Evolutionary conservation across 805 yeast species (phyloP), one percentile per base, ranked within the genome.

Genomic region (Cyberlindnera mycetangii): DNA sequence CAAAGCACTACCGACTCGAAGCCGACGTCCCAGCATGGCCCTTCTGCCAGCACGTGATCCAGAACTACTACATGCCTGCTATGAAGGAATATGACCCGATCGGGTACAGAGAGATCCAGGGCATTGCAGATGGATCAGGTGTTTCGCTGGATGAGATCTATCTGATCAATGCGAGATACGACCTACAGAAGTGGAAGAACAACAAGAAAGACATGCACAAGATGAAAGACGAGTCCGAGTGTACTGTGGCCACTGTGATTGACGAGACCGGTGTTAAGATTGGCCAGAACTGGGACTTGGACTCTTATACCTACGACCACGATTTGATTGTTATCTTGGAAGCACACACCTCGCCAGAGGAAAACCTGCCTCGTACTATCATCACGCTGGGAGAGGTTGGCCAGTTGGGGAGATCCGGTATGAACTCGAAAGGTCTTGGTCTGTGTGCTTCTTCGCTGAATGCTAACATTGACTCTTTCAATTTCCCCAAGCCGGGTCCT

Each of bases 351-450:
- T 10, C 32, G 4, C 47, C 48, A n/a, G 51, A 48, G 21, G 51
- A 48, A 30, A 39, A 39, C 42, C 25, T 48, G 15, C 51, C 51
- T 34, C 39, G 42, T 16, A 32, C 28, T 18, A 48, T 48, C 35
- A 44, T 48, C 31, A 37, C 51, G 11, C 30, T 48, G n/a, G 51
- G 51, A 30, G 51, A 48, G 20, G 51, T 48, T 36, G 51, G 51
- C 16, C 51, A 48, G 30, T 28, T 48, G 20, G 51, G 51, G 24
- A 48, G 51, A 48, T 48, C 51, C 3, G 51, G 51, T 27, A 48
- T 48, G 51, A 48, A 48, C 38, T 48, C 51, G 1, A 48, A 34
- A 28, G 51, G 51, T 17, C 21, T 48, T 11, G 51, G 51, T 16
- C 44, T 48, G 8, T 48, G 51, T 44, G 51, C 51, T 11, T 41